These are phyloP conservation scores for Silene conica DNA, from an alignment of 148 eudicot genomes.

Conservation along the genomic window DNA sequence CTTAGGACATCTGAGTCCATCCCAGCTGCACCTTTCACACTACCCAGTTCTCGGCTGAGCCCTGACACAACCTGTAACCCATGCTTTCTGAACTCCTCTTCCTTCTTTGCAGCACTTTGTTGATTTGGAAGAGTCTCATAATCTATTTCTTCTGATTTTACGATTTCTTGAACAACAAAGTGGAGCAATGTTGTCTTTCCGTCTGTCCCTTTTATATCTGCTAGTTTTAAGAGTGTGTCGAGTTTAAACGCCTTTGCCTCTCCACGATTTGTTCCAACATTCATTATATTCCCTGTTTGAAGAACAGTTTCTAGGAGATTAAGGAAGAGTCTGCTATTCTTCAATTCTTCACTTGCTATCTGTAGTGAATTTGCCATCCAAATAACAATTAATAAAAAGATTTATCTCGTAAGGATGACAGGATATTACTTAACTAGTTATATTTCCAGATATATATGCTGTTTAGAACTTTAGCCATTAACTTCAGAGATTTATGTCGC, in stretches of 20 bases:
- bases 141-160: conserved; percentile 65
- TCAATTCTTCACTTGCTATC: conserved; percentile 82
- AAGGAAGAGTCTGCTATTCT: conserved; percentile 77
- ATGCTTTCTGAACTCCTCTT: conserved; percentile 70
- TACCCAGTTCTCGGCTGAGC: conserved; percentile 69
- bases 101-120: conserved; percentile 42
- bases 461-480: neutral
- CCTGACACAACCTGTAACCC: conserved; percentile 77
- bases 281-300: conserved; percentile 94
- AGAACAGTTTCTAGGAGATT: conserved; percentile 96
- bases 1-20: conserved; percentile 90
- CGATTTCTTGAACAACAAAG: conserved; percentile 97
- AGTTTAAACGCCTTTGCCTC: conserved; percentile 89
- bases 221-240: conserved; percentile 79
- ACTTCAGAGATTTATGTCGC: neutral
- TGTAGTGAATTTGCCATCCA: conserved; percentile 25
- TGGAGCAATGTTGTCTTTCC: conserved; percentile 95
- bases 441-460: neutral
- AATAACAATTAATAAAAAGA: neutral
- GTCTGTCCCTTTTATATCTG: conserved; percentile 85
- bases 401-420: neutral
- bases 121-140: conserved; percentile 31
- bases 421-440: neutral
- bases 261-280: conserved; percentile 94
- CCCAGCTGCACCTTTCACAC: conserved; percentile 80